Percentiles rank a stretch among this genome's conserved stretches.
phyloP scores from a whole-genome alignment of 805 yeast species.

The Kodamaea sagamina region DNA sequence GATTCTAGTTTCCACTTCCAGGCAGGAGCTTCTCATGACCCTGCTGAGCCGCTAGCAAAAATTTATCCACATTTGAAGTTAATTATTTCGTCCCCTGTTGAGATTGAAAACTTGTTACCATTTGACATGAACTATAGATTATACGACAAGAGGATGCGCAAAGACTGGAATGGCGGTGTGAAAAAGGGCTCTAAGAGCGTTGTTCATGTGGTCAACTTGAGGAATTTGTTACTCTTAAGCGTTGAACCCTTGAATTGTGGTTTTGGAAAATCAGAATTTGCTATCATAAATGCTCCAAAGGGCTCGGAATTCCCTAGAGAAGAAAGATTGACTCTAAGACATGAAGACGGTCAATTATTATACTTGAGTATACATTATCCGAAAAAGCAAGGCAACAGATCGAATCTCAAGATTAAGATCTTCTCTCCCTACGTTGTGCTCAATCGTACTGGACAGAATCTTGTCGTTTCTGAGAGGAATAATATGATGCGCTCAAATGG shows the following conservation, averaged over 20 bases:
- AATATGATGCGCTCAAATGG: conserved; percentile 55
- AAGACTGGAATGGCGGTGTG: conserved; percentile 65
- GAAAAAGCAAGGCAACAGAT: conserved; percentile 48
- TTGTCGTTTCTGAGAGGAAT: conserved; percentile 59
- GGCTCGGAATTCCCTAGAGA: conserved; percentile 61
- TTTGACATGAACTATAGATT: conserved; percentile 73
- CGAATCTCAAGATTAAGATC: conserved; percentile 67
- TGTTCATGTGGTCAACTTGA: conserved; percentile 77
- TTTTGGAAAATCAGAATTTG: conserved; percentile 66
- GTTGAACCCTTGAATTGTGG: conserved; percentile 65
- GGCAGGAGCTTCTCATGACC: conserved; percentile 64
- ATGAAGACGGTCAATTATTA: conserved; percentile 67
- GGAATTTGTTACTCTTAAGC: conserved; percentile 69
- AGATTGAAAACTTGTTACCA: conserved; percentile 82
- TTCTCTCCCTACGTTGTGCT: conserved; percentile 83
- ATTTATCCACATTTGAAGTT: conserved; percentile 85
- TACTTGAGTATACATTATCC: conserved; percentile 66
- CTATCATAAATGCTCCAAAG: conserved; percentile 64
- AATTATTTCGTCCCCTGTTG: conserved; percentile 79
- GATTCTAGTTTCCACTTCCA: conserved; percentile 64
- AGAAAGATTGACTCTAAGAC: conserved; percentile 49
- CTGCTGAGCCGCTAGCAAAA: conserved; percentile 66
- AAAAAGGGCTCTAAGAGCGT: conserved; percentile 66
- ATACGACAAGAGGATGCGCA: conserved; percentile 69
- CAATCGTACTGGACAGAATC: conserved; percentile 72